Conservation (phyloP, 495 filamentous ascomycete species). For the Penicillium coprophilum region DNA sequence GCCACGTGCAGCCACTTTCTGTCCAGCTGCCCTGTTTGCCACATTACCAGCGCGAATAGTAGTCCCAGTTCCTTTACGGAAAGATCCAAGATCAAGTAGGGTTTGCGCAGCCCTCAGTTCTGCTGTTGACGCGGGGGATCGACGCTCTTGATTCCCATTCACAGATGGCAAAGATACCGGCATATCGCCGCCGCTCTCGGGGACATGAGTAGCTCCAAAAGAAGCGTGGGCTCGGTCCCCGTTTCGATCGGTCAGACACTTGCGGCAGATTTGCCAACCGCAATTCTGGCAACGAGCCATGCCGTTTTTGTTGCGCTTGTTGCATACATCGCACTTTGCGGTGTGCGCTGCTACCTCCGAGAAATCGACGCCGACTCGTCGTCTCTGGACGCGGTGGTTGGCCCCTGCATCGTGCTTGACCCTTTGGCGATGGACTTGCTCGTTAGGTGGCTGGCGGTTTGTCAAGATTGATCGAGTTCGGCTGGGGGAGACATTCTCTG, state of each 20-base stretch:
- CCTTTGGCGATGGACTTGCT: neutral
- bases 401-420: neutral
- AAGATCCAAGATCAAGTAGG: neutral
- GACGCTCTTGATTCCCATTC: neutral
- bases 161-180: neutral
- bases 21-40: neutral
- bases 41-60: no score
- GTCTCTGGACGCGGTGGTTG: neutral
- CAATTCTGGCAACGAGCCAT: constrained; percentile 49
- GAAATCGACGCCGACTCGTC: constrained; percentile 23
- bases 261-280: constrained; percentile 45
- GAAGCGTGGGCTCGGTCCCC: constrained; percentile 29
- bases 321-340: constrained; percentile 53
- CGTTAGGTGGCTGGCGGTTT: neutral
- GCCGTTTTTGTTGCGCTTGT: constrained; percentile 40
- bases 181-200: neutral
- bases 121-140: neutral
- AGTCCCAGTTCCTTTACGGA: neutral
- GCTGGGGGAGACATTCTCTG: neutral
- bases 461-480: neutral
- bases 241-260: constrained; percentile 28
- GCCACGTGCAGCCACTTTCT: neutral
- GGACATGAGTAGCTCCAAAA: constrained; percentile 14
- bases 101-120: neutral
- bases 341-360: constrained; percentile 42